Base-by-base conservation (phyloP, 2,329 filamentous ascomycete species). In the Pseudogymnoascus sp. region DNA sequence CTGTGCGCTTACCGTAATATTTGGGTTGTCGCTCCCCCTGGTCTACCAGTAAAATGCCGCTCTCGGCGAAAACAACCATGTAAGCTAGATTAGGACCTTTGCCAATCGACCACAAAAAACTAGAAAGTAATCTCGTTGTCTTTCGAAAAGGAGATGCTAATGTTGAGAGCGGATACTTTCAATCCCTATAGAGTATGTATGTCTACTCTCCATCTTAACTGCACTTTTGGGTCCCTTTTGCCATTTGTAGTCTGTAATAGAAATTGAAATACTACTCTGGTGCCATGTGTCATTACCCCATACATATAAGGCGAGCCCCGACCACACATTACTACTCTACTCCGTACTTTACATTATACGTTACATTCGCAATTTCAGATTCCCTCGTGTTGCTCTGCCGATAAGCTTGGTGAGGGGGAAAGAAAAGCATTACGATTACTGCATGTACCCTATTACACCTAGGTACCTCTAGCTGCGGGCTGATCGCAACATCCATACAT, bases 31-130 rank as follows among this genome's bases (percentile, higher is more conserved):
- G 10, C 17, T 56, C 29, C 46, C 26, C 50, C 50, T 33, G n/a
- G 29, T 56, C 50, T 56, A 56, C 26, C 50, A 56, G 26, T 56
- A 56, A 56, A 33, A 56, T 56, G 50, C 50, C 50, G 26, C 50
- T 56, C 50, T 56, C 50, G 50, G 50, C 50, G 50, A 56, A 56
- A 56, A 56, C 50, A 56, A 56, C 50, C 50, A 56, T 56, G 50
- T 56, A 56, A 33, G 50, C 50, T 56, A 56, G 50, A 56, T 56
- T 56, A 56, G 29, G 50, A 19, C 29, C 6, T 56, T 33, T 56
- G 50, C 29, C 29, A 56, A 56, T 33, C 50, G 26, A 19, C 50
- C n/a, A 19, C 50, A 56, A 19, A 31, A 29, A 19, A 53, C 15
- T 7, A 19, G 31, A 33, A 33, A 33, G 50, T 33, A 56, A 56